These are phyloP conservation scores for Aspergillus flavus DNA, from an alignment of 2,329 filamentous ascomycete species.

Conservation along the genomic window DNA sequence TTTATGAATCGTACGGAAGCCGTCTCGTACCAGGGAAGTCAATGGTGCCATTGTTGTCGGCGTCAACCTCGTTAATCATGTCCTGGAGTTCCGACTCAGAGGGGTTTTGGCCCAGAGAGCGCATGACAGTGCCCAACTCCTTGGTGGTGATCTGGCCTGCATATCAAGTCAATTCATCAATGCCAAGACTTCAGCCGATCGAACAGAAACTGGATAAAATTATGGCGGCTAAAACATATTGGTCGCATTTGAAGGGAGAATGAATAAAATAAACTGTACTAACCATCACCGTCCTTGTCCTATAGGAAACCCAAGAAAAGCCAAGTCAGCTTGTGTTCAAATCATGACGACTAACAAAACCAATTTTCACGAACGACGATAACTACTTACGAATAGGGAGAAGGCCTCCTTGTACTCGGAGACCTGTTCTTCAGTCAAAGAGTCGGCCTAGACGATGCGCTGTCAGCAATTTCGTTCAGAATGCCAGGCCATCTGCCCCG, in stretches of 20 bases:
- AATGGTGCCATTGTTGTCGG: constrained; percentile 90
- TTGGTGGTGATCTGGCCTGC: constrained; percentile 89
- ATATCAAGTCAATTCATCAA: constrained; percentile 15
- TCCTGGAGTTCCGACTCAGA: constrained; percentile 89
- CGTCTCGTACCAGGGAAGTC: constrained; percentile 76
- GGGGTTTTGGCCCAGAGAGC: constrained; percentile 85
- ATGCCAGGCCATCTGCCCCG: constrained; percentile 32
- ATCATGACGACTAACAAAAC: not conserved
- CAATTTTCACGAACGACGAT: not conserved
- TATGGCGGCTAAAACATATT: not conserved
- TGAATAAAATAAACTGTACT: constrained; percentile 46
- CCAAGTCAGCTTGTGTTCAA: constrained; percentile 22
- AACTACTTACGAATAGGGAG: constrained; percentile 90
- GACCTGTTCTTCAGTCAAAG: constrained; percentile 99
- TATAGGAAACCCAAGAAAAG: constrained; percentile 41
- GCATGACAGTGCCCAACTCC: constrained; percentile 88
- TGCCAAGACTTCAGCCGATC: constrained; percentile 4
- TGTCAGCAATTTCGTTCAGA: constrained; percentile 30
- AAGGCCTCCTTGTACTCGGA: constrained; percentile 99
- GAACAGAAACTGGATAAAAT: not conserved
- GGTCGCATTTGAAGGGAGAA: constrained; percentile 5
- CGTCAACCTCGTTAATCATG: constrained; percentile 93
- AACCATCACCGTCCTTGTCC: constrained; percentile 92
- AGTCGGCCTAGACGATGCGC: constrained; percentile 72
- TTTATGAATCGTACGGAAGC: not conserved